phyloP scores from a whole-genome alignment of 2,329 filamentous ascomycete genomes.

The Claviceps africana region DNA sequence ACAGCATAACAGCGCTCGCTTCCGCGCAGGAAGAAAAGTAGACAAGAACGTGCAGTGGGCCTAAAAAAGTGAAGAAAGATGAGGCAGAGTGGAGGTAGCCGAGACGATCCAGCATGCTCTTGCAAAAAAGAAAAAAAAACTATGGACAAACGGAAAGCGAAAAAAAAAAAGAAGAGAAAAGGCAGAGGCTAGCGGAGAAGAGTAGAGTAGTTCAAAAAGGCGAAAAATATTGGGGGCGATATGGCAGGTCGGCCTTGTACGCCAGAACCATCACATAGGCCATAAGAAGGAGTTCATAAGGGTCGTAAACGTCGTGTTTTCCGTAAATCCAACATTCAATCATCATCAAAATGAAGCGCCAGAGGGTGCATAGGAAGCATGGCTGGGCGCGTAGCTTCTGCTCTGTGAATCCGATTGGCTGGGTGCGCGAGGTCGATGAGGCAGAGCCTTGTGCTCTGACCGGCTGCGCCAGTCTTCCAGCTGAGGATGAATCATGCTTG shows the following conservation, averaged over 20 bases:
- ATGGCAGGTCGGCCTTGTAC: slow-evolving; percentile 3
- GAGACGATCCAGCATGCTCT: neutral
- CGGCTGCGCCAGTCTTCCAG: slow-evolving; percentile 31
- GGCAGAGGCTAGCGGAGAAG: neutral
- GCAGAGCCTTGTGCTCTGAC: slow-evolving; percentile 27
- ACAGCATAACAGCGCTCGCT: slow-evolving; percentile 7
- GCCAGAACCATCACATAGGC: slow-evolving; percentile 12
- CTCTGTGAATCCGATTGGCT: slow-evolving; percentile 36
- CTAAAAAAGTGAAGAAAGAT: neutral
- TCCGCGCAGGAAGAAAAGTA: slow-evolving; percentile 11
- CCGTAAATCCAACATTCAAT: neutral
- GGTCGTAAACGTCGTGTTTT: slow-evolving; percentile 1
- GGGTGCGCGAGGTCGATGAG: slow-evolving; percentile 30
- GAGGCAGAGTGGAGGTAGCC: neutral
- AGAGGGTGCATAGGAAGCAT: slow-evolving; percentile 16
- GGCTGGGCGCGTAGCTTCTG: slow-evolving; percentile 18
- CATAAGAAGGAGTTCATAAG: neutral
- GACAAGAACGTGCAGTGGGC: slow-evolving; percentile 5
- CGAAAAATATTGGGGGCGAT: neutral
- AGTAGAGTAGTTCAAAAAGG: neutral
- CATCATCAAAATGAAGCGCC: slow-evolving; percentile 18
- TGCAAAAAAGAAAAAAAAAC: neutral
- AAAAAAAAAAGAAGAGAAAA: neutral
- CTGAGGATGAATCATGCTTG: slow-evolving; percentile 31
- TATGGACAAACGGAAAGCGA: neutral